These are phyloP conservation scores for Caryopteris hybrid DNA, from an alignment of 305 asterid genomes.

Conservation along the genomic window DNA sequence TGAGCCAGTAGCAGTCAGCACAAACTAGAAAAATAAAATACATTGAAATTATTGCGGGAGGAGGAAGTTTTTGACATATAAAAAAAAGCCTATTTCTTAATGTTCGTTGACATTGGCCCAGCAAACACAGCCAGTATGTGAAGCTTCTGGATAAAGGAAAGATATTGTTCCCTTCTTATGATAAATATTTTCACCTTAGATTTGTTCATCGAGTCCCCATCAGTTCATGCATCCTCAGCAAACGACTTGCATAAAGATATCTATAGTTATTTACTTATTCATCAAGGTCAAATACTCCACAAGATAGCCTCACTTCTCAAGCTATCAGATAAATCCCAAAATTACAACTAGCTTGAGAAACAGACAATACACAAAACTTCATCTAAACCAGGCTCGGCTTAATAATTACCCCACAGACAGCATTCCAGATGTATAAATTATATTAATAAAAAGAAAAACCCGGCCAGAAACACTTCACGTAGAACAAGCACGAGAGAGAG, in stretches of 20 bases:
- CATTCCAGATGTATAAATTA: background rate
- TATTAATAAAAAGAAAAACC: background rate
- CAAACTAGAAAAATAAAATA: constrained; percentile 51
- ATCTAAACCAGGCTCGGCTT: background rate
- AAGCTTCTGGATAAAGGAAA: too few relatives aligned
- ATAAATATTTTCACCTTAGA: background rate
- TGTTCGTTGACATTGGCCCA: too few relatives aligned
- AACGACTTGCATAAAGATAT: background rate
- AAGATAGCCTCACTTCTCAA: background rate
- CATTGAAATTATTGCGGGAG: constrained; percentile 1
- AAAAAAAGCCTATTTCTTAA: too few relatives aligned
- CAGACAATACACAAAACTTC: background rate
- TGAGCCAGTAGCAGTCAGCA: constrained; percentile 86
- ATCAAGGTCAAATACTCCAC: background rate
- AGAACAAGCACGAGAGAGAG: background rate
- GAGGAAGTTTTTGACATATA: background rate
- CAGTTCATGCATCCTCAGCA: background rate
- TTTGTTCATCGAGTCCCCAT: too few relatives aligned
- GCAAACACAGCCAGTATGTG: too few relatives aligned
- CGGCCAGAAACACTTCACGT: background rate
- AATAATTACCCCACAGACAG: background rate
- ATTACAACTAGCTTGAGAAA: background rate
- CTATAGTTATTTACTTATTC: background rate
- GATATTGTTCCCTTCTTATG: background rate
- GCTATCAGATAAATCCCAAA: background rate